phyloP scores from a whole-genome alignment of 305 asterid genomes.

The Petunia hybrid region DNA sequence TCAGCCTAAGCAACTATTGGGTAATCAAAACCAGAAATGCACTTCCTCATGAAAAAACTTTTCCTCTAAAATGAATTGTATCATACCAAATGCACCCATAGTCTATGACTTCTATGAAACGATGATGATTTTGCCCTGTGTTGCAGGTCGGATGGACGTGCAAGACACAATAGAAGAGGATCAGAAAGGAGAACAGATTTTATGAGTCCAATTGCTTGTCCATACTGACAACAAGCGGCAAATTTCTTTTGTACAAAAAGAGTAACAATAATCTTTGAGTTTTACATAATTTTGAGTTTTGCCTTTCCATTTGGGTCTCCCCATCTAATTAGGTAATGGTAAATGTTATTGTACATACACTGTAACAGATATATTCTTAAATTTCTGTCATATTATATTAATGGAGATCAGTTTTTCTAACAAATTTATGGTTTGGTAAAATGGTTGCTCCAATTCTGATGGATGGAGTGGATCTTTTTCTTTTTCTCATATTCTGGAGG shows the following conservation, averaged over 20 bases:
- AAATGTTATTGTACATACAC: slow-evolving; percentile 15
- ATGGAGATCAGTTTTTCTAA: background rate
- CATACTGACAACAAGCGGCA: background rate
- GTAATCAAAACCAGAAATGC: background rate
- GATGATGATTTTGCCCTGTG: background rate
- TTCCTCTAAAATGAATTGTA: background rate
- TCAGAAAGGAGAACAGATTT: slow-evolving; percentile 43
- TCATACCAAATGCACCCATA: background rate
- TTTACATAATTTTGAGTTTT: slow-evolving; percentile 16
- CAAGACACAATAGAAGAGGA: slow-evolving; percentile 66
- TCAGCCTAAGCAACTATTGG: background rate
- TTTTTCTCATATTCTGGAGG: too few species aligned
- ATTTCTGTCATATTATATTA: background rate
- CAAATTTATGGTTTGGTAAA: background rate
- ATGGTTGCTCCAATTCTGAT: too few species aligned
- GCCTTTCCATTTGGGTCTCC: background rate
- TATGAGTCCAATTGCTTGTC: slow-evolving; percentile 16
- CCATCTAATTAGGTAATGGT: background rate
- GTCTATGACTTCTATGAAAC: too few species aligned
- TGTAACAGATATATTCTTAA: background rate
- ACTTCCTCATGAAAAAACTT: background rate
- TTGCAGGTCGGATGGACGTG: slow-evolving; percentile 49
- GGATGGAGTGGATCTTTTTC: too few species aligned
- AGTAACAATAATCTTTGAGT: slow-evolving; percentile 20
- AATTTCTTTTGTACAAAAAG: slow-evolving; percentile 28